Conservation (phyloP, 2,329 filamentous ascomycete genomes). For the Pseudovirgaria hyperparasitica region DNA sequence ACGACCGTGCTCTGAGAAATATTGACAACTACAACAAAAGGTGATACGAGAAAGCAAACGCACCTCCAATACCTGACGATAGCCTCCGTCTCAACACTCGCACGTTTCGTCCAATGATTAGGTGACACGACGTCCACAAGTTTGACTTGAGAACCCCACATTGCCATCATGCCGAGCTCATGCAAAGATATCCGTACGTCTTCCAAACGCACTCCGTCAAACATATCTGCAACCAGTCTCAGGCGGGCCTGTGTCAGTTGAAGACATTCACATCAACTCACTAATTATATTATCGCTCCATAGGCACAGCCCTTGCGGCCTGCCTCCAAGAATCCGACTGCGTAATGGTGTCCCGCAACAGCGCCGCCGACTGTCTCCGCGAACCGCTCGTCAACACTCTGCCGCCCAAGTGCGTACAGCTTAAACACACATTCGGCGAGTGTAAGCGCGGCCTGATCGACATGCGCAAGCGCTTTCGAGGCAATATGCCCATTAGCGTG, state of each 20-base stretch:
- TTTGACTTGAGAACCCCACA: constrained; percentile 3
- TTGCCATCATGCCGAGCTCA: constrained; percentile 66
- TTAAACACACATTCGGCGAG: constrained; percentile 85
- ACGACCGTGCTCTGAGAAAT: not conserved
- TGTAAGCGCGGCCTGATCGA: constrained; percentile 95
- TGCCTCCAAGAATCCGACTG: constrained; percentile 96
- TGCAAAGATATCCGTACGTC: constrained; percentile 89
- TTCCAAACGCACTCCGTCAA: constrained; percentile 1
- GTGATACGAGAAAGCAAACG: too few species aligned
- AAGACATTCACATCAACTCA: not conserved
- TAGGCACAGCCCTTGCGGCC: constrained; percentile 82
- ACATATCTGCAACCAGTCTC: constrained; percentile 4
- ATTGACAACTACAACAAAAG: not conserved
- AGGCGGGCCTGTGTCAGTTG: not conserved
- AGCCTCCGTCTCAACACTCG: not conserved
- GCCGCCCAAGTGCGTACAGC: constrained; percentile 78
- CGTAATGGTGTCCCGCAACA: constrained; percentile 82
- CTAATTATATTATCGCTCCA: constrained; percentile 1
- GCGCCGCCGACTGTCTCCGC: constrained; percentile 76
- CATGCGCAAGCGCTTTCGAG: constrained; percentile 96
- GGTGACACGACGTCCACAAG: constrained; percentile 5
- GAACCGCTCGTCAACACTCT: constrained; percentile 69
- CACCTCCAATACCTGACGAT: too few species aligned
- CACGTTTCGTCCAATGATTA: constrained; percentile 6
- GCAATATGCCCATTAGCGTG: constrained; percentile 66